Evolutionary conservation across 1,284 basidiomycete genomes (phyloP).

Genomic region (Trametes hirsuta): DNA sequence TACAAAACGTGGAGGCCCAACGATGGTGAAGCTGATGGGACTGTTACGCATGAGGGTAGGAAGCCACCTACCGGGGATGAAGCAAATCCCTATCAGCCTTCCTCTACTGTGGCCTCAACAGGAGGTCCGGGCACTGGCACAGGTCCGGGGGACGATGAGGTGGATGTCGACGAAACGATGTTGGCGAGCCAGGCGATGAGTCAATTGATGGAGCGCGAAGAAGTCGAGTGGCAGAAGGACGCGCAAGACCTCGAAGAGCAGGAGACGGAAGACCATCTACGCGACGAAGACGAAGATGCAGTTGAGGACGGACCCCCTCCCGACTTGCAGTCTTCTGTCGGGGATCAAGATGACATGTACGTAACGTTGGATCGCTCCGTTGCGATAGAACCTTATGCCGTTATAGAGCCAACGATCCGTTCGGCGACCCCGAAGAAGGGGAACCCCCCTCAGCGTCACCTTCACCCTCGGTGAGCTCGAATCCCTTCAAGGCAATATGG

Average conservation of each 20-base stretch:
- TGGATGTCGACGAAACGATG: slow-evolving; percentile 59
- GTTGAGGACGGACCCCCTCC: slow-evolving; percentile 35
- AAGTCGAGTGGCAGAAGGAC: slow-evolving; percentile 40
- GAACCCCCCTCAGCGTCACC: background rate
- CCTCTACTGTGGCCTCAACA: slow-evolving; percentile 1
- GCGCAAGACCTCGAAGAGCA: slow-evolving; percentile 34
- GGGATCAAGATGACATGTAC: slow-evolving; percentile 16
- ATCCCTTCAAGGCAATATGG: slow-evolving; percentile 30
- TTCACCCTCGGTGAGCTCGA: slow-evolving; percentile 17
- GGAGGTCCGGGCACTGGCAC: slow-evolving; percentile 11
- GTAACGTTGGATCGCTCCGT: background rate
- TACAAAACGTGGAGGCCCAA: slow-evolving; percentile 60
- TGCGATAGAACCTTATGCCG: background rate
- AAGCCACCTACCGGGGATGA: slow-evolving; percentile 5
- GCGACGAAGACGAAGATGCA: slow-evolving; percentile 32
- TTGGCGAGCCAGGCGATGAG: slow-evolving; percentile 56
- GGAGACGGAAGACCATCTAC: slow-evolving; percentile 32
- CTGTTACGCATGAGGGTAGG: background rate
- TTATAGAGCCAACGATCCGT: slow-evolving; percentile 8
- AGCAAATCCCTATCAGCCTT: slow-evolving; percentile 35
- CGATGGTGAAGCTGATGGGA: background rate
- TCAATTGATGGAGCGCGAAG: slow-evolving; percentile 43
- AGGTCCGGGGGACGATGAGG: slow-evolving; percentile 24
- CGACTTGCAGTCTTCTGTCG: slow-evolving; percentile 17
- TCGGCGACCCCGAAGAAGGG: background rate